Percentiles rank a stretch among this genome's conserved stretches.
Conservation (phyloP, 2,329 filamentous ascomycete genomes). For the Phyllachora maydis region DNA sequence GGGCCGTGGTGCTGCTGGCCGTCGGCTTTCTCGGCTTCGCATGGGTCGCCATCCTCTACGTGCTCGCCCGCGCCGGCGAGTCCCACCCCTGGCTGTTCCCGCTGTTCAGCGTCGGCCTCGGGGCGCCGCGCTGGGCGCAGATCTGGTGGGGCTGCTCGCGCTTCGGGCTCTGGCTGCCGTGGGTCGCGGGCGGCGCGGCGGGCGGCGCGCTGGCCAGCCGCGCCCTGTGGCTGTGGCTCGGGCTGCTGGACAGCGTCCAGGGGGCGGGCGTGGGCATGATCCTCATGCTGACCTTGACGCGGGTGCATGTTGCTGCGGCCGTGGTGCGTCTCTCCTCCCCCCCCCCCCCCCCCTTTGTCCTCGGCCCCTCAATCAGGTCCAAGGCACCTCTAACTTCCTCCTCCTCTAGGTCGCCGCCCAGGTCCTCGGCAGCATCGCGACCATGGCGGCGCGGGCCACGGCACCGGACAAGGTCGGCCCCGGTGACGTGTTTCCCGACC, state of each 20-base stretch:
- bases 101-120: constrained; percentile 42
- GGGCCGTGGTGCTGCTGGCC: constrained; percentile 32
- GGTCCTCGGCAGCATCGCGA: constrained; percentile 37
- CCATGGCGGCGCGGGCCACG: constrained; percentile 35
- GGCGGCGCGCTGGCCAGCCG: constrained; percentile 8
- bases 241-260: constrained; percentile 39
- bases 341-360: constrained; percentile 1
- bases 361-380: constrained; percentile 1
- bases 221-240: constrained; percentile 43
- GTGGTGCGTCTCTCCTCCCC: too few relatives aligned
- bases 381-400: too few relatives aligned
- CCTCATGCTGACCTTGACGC: constrained; percentile 38
- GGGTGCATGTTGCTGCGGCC: constrained; percentile 26
- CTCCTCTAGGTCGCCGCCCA: too few relatives aligned
- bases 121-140: constrained; percentile 42
- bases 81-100: constrained; percentile 44
- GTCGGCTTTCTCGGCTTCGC: constrained; percentile 28
- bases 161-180: constrained; percentile 37
- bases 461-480: constrained; percentile 39
- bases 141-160: constrained; percentile 42
- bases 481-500: constrained; percentile 37
- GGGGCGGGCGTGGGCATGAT: constrained; percentile 48
- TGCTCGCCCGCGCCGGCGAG: constrained; percentile 29
- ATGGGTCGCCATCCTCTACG: constrained; percentile 28
- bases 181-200: constrained; percentile 16